phyloP scores from a whole-genome alignment of 2,329 filamentous ascomycete genomes.

The Beauveria rudraprayagi region DNA sequence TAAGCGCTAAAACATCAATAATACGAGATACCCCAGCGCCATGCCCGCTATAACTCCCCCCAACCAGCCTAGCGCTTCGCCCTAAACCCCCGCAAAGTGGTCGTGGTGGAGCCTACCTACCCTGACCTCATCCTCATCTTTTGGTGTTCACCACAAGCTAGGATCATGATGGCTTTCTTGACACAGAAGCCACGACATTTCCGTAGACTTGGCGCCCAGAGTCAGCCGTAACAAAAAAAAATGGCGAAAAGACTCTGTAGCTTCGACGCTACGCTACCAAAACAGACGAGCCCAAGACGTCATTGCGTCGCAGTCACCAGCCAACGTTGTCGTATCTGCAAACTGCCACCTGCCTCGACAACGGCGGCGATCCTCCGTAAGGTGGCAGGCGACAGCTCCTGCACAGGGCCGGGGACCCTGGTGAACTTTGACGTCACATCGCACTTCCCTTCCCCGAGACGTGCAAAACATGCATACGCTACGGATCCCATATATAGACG shows the following conservation, averaged over 20 bases:
- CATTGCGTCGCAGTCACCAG: background rate
- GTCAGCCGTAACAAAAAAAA: background rate
- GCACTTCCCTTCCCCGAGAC: background rate
- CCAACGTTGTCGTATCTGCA: background rate
- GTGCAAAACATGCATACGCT: background rate
- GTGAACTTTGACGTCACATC: constrained; percentile 1
- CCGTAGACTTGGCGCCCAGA: background rate
- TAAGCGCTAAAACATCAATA: background rate
- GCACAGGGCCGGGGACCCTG: background rate
- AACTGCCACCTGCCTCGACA: too few species aligned
- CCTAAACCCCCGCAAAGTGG: background rate
- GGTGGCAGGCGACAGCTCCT: background rate
- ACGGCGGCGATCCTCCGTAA: background rate
- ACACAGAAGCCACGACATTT: background rate
- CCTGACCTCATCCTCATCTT: background rate
- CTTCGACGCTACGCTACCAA: background rate
- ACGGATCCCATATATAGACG: background rate
- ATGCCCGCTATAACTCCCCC: background rate
- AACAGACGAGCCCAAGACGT: background rate
- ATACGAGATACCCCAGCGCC: background rate
- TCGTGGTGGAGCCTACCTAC: background rate
- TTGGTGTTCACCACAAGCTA: too few species aligned
- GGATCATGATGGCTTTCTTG: background rate
- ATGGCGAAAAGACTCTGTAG: background rate
- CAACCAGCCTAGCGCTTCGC: background rate